Conservation (phyloP, 176 grass and related monocot species). For the Aegilops umbellulata region DNA sequence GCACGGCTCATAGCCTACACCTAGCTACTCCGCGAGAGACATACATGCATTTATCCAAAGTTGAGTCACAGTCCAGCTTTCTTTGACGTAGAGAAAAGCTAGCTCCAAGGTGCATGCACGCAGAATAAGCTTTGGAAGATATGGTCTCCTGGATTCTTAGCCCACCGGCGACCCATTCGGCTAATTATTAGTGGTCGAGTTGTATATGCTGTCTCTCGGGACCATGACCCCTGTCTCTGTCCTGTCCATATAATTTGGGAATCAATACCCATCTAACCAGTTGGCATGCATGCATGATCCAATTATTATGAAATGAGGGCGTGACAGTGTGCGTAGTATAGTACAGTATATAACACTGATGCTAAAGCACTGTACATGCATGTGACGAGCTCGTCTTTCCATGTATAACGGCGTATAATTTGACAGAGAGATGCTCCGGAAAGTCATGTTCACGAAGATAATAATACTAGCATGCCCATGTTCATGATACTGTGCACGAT, state of each 20-base stretch:
- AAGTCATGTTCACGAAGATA: background rate
- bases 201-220: background rate
- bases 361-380: background rate
- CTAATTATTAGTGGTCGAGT: background rate
- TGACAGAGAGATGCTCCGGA: constrained; percentile 3
- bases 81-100: background rate
- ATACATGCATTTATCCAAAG: no score
- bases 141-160: constrained; percentile 23
- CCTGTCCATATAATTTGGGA: constrained; percentile 33
- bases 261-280: constrained; percentile 34
- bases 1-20: no score
- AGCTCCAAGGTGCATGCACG: background rate
- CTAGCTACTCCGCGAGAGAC: no score
- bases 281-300: constrained; percentile 10
- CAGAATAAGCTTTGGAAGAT: background rate
- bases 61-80: no score
- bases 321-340: background rate
- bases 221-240: background rate
- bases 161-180: constrained; percentile 13
- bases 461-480: background rate
- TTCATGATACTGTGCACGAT: background rate
- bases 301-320: background rate
- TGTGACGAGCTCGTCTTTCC: background rate
- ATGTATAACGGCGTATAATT: background rate
- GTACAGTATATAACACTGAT: background rate